Evolutionary conservation across 148 eudicot species (phyloP).

Genomic region (Rhododendron simsii): DNA sequence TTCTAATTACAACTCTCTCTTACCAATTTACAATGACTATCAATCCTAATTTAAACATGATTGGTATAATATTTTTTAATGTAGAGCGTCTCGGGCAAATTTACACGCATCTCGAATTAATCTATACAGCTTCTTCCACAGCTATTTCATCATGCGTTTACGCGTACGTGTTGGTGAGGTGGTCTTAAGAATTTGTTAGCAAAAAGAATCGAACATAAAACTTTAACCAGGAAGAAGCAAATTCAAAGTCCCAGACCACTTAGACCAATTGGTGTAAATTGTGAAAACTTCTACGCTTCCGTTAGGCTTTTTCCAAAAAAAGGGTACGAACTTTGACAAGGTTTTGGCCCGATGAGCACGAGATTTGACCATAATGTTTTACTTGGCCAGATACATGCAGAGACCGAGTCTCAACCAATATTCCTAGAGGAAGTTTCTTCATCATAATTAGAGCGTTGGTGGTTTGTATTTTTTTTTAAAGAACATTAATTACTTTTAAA

Average conservation of each 20-base stretch:
- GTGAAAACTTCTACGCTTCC: background rate
- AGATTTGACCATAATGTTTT: slow-evolving; percentile 16
- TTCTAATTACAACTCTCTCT: background rate
- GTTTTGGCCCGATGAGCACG: slow-evolving; percentile 15
- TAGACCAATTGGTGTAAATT: background rate
- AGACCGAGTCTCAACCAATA: slow-evolving; percentile 12
- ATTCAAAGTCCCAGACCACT: too few relatives aligned
- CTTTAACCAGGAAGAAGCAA: too few relatives aligned
- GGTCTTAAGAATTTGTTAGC: too few relatives aligned
- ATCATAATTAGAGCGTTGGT: background rate
- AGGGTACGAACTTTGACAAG: background rate
- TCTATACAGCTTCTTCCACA: background rate
- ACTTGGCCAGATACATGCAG: slow-evolving; percentile 18
- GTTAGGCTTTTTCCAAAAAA: background rate
- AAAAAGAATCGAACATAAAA: too few relatives aligned
- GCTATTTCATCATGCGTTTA: too few relatives aligned
- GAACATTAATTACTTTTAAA: background rate
- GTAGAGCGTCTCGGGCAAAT: background rate
- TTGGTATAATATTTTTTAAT: background rate
- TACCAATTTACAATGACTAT: background rate
- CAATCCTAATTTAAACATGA: background rate
- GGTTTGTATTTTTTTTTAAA: background rate
- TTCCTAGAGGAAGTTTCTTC: slow-evolving; percentile 15
- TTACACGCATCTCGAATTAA: too few relatives aligned
- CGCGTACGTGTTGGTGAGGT: too few relatives aligned